phyloP scores from a whole-genome alignment of 2,329 filamentous ascomycete species.

The Penicillium italicum region DNA sequence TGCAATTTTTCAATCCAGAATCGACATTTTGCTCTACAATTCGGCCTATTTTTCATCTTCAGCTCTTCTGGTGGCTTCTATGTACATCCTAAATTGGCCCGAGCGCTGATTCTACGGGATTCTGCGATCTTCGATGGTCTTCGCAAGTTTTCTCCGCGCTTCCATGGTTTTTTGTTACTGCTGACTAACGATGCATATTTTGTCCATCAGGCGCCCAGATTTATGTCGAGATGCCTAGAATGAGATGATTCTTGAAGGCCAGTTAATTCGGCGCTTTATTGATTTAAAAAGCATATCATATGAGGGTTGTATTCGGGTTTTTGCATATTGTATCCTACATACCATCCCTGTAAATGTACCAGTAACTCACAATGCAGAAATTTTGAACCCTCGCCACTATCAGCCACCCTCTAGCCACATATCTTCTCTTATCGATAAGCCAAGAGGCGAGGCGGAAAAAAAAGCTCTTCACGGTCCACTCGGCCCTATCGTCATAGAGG shows the following conservation, averaged over 20 bases:
- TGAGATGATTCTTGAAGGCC: neutral
- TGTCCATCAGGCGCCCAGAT: neutral
- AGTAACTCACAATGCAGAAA: neutral
- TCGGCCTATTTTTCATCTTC: neutral
- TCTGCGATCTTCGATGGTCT: slow-evolving; percentile 33
- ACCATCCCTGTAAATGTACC: neutral
- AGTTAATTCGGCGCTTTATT: neutral
- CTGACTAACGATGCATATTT: slow-evolving; percentile 10
- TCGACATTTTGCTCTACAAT: neutral
- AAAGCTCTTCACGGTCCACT: slow-evolving; percentile 15
- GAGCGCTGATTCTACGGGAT: slow-evolving; percentile 27
- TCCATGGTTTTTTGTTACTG: slow-evolving; percentile 11
- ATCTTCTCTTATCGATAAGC: slow-evolving; percentile 28
- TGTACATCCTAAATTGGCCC: slow-evolving; percentile 22
- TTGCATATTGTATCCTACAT: neutral
- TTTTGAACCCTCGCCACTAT: slow-evolving; percentile 4
- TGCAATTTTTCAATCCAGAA: neutral
- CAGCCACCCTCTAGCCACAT: slow-evolving; percentile 10
- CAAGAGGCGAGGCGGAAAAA: slow-evolving; percentile 3
- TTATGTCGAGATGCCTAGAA: neutral
- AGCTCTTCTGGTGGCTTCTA: slow-evolving; percentile 17
- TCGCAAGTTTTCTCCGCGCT: slow-evolving; percentile 26
- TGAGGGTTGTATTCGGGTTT: neutral
- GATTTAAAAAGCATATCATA: neutral
- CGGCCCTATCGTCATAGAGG: slow-evolving; percentile 3